phyloP scores from a whole-genome alignment of 2,329 filamentous ascomycete species.

The Exophiala phaeomuriformis region DNA sequence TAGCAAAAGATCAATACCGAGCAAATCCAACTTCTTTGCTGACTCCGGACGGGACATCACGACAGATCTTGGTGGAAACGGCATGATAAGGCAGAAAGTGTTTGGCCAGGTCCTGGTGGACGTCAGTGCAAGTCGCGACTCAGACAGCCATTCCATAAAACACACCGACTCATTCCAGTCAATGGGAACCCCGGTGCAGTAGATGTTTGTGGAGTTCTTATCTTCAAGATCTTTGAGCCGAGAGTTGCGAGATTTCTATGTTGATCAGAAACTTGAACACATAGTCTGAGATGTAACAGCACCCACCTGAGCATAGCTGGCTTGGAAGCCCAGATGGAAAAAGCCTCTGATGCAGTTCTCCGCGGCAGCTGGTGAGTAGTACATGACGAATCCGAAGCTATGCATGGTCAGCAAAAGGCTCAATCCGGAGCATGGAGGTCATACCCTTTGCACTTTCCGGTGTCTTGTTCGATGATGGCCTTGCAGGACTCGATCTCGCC shows the following conservation, averaged over 20 bases:
- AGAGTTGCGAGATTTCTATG: conserved; percentile 91
- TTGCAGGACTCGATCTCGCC: conserved; percentile 94
- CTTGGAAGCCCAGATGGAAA: conserved; percentile 89
- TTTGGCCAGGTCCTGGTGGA: conserved; percentile 64
- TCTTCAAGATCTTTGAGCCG: conserved; percentile 95
- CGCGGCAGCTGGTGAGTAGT: conserved; percentile 76
- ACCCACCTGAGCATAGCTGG: conserved; percentile 85
- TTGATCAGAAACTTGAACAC: conserved; percentile 29
- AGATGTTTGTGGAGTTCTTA: conserved; percentile 83
- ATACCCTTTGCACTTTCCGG: conserved; percentile 92
- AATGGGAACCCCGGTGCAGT: conserved; percentile 94
- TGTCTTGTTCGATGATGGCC: conserved; percentile 93
- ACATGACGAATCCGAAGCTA: conserved; percentile 97
- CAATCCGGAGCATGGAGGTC: conserved; percentile 27
- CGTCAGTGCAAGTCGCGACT: conserved; percentile 20
- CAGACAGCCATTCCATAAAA: not conserved
- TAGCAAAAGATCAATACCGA: conserved; percentile 50
- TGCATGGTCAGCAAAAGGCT: conserved; percentile 9
- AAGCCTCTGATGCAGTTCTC: conserved; percentile 96
- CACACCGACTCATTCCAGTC: conserved; percentile 81
- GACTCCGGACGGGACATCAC: conserved; percentile 74
- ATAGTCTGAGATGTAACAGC: conserved; percentile 2
- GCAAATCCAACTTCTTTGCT: conserved; percentile 97
- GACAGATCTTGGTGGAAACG: conserved; percentile 88
- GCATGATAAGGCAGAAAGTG: conserved; percentile 53